A percentile compares a stretch with the other conserved stretches of the same genome.
phyloP scores from a whole-genome alignment of 768 basidiomycete species.

The Boletus subparvulus region DNA sequence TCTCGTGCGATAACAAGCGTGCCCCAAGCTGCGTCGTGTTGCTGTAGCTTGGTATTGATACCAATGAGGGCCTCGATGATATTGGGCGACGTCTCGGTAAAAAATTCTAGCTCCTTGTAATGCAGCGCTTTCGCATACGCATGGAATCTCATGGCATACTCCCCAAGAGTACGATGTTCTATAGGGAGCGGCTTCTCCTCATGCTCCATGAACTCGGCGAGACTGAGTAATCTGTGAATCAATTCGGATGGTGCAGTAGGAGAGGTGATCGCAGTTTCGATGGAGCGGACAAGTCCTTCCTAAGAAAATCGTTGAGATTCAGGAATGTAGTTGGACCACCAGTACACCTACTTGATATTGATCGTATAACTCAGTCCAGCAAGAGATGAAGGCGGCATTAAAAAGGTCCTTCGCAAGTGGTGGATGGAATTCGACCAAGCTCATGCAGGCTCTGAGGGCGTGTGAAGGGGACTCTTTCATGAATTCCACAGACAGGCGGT shows the following conservation, averaged over 20 bases:
- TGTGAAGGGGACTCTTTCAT: slow-evolving; percentile 99
- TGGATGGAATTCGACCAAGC: slow-evolving; percentile 85
- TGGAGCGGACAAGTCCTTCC: slow-evolving; percentile 93
- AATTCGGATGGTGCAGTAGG: slow-evolving; percentile 79
- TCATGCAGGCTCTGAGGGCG: slow-evolving; percentile 96
- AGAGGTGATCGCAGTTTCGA: slow-evolving; percentile 83
- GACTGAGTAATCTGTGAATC: slow-evolving; percentile 85
- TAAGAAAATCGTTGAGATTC: slow-evolving; percentile 34
- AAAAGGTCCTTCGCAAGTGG: slow-evolving; percentile 93
- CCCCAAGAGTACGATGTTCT: slow-evolving; percentile 88
- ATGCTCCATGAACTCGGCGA: slow-evolving; percentile 99
- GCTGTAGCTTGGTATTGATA: slow-evolving; percentile 95
- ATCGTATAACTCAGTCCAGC: slow-evolving; percentile 95
- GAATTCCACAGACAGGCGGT: slow-evolving; percentile 87
- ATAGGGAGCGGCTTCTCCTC: slow-evolving; percentile 95
- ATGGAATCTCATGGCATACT: slow-evolving; percentile 89
- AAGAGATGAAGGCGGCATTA: slow-evolving; percentile 97
- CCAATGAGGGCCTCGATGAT: slow-evolving; percentile 94
- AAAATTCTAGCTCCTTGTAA: slow-evolving; percentile 98
- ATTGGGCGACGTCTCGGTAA: slow-evolving; percentile 83
- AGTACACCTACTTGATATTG: slow-evolving; percentile 76
- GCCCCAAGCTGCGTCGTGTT: slow-evolving; percentile 97
- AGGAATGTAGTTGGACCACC: not conserved
- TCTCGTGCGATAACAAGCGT: slow-evolving; percentile 88
- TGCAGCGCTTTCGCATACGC: slow-evolving; percentile 98